Conservation (phyloP, 2,329 filamentous ascomycete species). For the Pseudocercospora crystallina region DNA sequence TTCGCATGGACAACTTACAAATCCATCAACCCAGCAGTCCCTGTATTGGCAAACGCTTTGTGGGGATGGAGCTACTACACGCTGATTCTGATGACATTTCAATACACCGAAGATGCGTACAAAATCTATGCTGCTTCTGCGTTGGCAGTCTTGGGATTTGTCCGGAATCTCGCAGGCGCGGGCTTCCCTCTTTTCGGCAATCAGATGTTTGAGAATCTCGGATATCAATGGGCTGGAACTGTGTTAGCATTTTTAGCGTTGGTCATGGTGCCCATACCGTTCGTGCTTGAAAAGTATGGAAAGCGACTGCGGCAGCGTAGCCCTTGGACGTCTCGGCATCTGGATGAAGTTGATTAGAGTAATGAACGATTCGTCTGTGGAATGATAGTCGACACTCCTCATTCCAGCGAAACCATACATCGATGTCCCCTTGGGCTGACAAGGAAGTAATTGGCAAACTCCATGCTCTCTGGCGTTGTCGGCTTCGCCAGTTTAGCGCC, state of each 20-base stretch:
- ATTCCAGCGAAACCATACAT: no score
- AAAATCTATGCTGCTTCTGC: constrained; percentile 44
- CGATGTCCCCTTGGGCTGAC: constrained; percentile 29
- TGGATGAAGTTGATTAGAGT: background rate
- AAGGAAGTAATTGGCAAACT: constrained; percentile 31
- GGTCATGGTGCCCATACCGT: background rate
- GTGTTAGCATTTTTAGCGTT: background rate
- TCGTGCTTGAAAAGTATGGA: background rate
- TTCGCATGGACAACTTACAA: constrained; percentile 16
- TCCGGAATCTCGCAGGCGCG: constrained; percentile 38
- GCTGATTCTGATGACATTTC: constrained; percentile 50
- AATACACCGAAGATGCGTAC: constrained; percentile 51
- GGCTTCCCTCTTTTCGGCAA: constrained; percentile 40
- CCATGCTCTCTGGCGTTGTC: constrained; percentile 29
- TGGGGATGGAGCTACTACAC: constrained; percentile 53
- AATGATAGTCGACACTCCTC: no score
- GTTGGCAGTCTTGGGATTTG: constrained; percentile 39
- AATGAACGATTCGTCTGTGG: no score
- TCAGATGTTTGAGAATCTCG: constrained; percentile 38
- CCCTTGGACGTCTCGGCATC: background rate
- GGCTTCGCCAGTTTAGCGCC: constrained; percentile 22
- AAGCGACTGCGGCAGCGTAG: background rate
- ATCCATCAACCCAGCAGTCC: constrained; percentile 35
- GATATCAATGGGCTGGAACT: constrained; percentile 19
- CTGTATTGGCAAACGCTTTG: constrained; percentile 48